Evolutionary conservation across 306 rosid species (phyloP), one percentile per base, ranked within the genome.

Genomic region (Acacia confusa): DNA sequence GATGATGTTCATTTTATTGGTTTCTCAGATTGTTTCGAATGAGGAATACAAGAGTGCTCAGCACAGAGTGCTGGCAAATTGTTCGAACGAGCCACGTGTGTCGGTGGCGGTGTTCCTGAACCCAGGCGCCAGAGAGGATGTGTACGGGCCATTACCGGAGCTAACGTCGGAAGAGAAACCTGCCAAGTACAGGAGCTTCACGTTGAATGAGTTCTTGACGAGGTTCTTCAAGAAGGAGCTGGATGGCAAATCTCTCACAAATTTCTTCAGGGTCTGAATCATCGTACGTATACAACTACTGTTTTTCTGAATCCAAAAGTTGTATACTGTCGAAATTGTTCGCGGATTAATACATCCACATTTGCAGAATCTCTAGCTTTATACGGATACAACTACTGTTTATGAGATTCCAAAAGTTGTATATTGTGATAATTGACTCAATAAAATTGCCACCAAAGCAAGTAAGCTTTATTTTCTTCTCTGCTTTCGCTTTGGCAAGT

Each of bases 61-160:
- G 78, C 97, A 94, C 68, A 72, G 97, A 47, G 98, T 92, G 60
- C 47, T 89, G 64, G 98, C 97, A 5, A 92, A 94, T 76, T 3
- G 88, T 2, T 13, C 71, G 12, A 0, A 6, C 0, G 92, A 92
- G 81, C 81, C 97, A 1, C 82, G 97, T 2, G 91, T 90, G 3
- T 90, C 97, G 0, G 19, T 80, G 0, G 97, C 87, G 0, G 83
- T 88, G 47, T 92, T 94, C 81, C 74, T 85, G 36, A 86, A 87
- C 75, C 95, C 97, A 11, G 13, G 97, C 52, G 61, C 70, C 0
- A 82, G 91, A 71, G 91, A 90, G 58, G 77, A 78, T 9, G 38
- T 82, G 8, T 91, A 77, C 74, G 98, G 98, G 60, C 98, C 97
- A 19, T 74, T 91, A 78, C 95, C 95, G 5, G 97, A 94, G 88